Conservation (phyloP, 345 rosid genomes). For the Noccaea caerulescens region DNA sequence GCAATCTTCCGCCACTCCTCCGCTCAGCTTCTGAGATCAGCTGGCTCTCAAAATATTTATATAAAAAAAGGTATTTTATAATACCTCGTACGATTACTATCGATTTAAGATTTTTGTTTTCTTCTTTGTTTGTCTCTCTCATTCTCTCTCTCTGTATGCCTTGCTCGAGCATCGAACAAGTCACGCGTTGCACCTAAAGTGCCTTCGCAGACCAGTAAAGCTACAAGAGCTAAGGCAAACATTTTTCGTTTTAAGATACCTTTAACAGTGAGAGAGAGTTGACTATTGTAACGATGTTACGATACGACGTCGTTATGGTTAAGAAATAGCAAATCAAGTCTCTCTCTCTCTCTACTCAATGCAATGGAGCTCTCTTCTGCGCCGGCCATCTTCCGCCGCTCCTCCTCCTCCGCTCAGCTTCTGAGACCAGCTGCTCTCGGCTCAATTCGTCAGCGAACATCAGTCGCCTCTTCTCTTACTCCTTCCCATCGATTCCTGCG, state of each 20-base stretch:
- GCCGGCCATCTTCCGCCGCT: slow-evolving; percentile 11
- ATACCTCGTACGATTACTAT: slow-evolving; percentile 6
- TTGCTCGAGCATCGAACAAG: neutral
- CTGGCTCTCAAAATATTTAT: too few relatives aligned
- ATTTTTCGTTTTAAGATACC: fast-evolving
- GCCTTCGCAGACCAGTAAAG: slow-evolving; percentile 6
- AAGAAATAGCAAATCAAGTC: neutral
- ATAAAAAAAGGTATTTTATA: neutral
- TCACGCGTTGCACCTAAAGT: neutral
- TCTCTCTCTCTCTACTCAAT: neutral
- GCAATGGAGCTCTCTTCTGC: slow-evolving; percentile 32
- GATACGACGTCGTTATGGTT: slow-evolving; percentile 7
- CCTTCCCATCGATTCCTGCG: slow-evolving; percentile 5
- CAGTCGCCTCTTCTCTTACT: neutral
- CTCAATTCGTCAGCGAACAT: neutral
- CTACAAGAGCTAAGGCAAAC: neutral
- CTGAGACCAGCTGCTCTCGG: slow-evolving; percentile 4
- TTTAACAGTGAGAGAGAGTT: too few relatives aligned
- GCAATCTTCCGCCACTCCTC: too few relatives aligned
- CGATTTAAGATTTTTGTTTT: neutral
- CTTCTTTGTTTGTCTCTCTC: neutral
- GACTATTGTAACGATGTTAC: neutral
- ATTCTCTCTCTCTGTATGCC: neutral
- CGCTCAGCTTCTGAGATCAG: too few relatives aligned
- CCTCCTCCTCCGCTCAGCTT: slow-evolving; percentile 22